These are phyloP conservation scores for Lasiosphaeria hispida DNA, from an alignment of 495 filamentous ascomycete species.

Conservation along the genomic window DNA sequence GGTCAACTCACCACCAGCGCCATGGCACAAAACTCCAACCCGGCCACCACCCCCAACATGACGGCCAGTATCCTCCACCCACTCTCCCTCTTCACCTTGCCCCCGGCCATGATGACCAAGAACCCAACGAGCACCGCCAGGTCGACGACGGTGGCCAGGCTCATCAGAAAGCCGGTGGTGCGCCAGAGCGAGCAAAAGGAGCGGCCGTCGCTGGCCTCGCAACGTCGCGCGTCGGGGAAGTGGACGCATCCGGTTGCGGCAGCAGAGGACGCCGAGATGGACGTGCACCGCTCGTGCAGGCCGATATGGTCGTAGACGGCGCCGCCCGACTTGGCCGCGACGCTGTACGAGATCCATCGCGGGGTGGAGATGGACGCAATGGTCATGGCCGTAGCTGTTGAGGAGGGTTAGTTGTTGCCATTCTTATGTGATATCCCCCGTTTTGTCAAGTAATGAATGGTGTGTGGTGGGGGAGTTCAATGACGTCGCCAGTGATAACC, in stretches of 20 bases:
- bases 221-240: slow-evolving; percentile 64
- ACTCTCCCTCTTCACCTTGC: slow-evolving; percentile 67
- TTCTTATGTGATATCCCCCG: background rate
- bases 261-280: slow-evolving; percentile 24
- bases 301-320: slow-evolving; percentile 69
- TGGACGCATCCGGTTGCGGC: slow-evolving; percentile 32
- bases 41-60: slow-evolving; percentile 59
- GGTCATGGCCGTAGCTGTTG: slow-evolving; percentile 75
- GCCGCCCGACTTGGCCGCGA: slow-evolving; percentile 48
- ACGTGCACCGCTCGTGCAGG: slow-evolving; percentile 74
- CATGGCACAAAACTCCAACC: slow-evolving; percentile 67
- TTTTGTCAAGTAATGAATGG: background rate
- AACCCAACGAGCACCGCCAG: slow-evolving; percentile 72
- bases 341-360: slow-evolving; percentile 75
- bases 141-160: slow-evolving; percentile 72
- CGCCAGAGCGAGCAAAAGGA: slow-evolving; percentile 89
- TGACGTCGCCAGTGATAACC: slow-evolving; percentile 10
- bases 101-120: slow-evolving; percentile 69
- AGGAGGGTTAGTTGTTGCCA: background rate
- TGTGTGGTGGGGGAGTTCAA: background rate
- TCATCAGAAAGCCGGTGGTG: slow-evolving; percentile 81
- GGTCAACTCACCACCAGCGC: slow-evolving; percentile 64
- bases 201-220: slow-evolving; percentile 62
- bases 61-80: slow-evolving; percentile 74
- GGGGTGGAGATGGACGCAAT: slow-evolving; percentile 71